Conservation (phyloP, 371 early-diverging fungal genomes). For the Dentiscutata heterogama region DNA sequence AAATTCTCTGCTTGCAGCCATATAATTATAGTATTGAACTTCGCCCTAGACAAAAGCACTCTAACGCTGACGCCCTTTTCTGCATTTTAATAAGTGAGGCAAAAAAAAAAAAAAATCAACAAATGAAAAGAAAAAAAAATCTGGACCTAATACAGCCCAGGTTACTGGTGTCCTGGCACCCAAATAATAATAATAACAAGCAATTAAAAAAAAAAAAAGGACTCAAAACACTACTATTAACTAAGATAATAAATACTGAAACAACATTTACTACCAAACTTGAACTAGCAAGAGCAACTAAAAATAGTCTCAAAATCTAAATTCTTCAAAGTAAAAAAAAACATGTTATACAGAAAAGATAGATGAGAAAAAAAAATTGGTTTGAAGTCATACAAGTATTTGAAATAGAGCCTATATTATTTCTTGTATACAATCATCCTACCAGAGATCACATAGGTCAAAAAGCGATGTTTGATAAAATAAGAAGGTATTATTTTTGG, state of each 20-base stretch:
- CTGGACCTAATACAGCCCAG: neutral
- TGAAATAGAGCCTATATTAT: neutral
- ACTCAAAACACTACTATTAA: neutral
- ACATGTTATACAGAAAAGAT: neutral
- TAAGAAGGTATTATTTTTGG: neutral
- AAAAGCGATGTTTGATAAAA: neutral
- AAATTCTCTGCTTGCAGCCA: neutral
- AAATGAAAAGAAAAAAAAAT: neutral
- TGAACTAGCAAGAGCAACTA: neutral
- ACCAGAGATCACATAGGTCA: too few relatives aligned
- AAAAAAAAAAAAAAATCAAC: neutral
- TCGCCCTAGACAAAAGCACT: neutral
- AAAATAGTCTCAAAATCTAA: neutral
- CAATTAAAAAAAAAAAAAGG: neutral
- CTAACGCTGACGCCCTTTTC: neutral
- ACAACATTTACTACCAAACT: neutral
- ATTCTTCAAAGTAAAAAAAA: neutral
- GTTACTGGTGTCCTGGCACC: neutral
- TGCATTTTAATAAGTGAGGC: neutral
- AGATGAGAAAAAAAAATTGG: neutral
- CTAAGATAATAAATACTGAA: neutral
- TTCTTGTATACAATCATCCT: too few relatives aligned
- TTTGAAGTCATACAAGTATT: neutral
- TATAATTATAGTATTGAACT: neutral
- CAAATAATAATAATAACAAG: neutral